A percentile compares a stretch with the other conserved stretches of the same genome.
These are phyloP conservation scores for Stemphylium vesicarium DNA, from an alignment of 2,329 filamentous ascomycete genomes.

Conservation along the genomic window DNA sequence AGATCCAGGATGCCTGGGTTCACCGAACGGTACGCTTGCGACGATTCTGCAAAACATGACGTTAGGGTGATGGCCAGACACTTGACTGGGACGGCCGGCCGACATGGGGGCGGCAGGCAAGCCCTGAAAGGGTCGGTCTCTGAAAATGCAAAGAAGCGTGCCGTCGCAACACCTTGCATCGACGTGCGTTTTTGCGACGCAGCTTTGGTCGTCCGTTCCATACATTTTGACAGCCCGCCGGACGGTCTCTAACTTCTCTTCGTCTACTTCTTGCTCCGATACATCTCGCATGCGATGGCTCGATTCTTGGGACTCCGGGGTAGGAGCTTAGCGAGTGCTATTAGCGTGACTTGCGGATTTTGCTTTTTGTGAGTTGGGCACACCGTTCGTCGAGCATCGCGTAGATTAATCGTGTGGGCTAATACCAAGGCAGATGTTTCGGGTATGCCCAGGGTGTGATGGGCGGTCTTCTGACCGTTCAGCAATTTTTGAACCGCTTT, in stretches of 20 bases:
- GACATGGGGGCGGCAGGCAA: conserved; percentile 1
- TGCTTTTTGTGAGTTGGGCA: conserved; percentile 33
- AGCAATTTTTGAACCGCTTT: conserved; percentile 59
- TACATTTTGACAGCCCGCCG: background rate
- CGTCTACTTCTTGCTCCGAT: background rate
- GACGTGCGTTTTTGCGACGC: background rate
- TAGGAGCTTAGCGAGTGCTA: conserved; percentile 23
- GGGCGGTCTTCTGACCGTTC: conserved; percentile 70
- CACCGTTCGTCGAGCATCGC: background rate
- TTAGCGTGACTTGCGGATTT: conserved; percentile 35
- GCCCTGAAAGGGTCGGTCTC: background rate
- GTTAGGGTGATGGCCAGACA: conserved; percentile 8
- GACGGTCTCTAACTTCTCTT: background rate
- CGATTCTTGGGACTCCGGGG: conserved; percentile 34
- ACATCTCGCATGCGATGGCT: conserved; percentile 20
- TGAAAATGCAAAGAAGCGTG: background rate
- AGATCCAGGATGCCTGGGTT: background rate
- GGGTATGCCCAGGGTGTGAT: conserved; percentile 74
- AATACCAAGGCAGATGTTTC: conserved; percentile 49
- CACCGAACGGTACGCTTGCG: conserved; percentile 9
- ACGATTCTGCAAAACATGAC: conserved; percentile 7
- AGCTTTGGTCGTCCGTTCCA: background rate
- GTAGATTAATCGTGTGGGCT: conserved; percentile 8
- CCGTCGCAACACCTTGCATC: background rate
- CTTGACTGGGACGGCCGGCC: conserved; percentile 2